Conservation (phyloP, 2,329 filamentous ascomycete species). For the Teratosphaeriaceae sp. region DNA sequence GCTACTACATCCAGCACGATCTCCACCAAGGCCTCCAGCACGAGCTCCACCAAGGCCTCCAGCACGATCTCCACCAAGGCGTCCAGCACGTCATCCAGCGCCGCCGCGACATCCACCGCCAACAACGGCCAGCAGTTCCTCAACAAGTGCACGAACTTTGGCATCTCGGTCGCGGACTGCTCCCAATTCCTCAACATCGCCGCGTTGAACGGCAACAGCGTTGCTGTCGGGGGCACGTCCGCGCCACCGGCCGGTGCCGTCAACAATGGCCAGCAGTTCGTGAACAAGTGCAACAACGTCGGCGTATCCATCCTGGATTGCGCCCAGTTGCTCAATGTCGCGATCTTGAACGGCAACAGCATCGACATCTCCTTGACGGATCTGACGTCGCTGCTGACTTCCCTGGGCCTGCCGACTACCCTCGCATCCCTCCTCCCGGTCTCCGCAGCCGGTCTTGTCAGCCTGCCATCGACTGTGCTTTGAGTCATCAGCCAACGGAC, state of each 20-base stretch:
- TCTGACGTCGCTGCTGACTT: slow-evolving; percentile 2
- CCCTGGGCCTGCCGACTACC: slow-evolving; percentile 1
- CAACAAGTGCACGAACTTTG: slow-evolving; percentile 8
- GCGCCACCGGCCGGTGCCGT: slow-evolving; percentile 2
- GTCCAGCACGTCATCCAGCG: slow-evolving; percentile 1
- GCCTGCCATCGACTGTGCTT: not conserved
- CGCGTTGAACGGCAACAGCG: slow-evolving; percentile 9
- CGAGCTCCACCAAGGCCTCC: slow-evolving; percentile 3
- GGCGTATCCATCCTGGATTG: slow-evolving; percentile 12
- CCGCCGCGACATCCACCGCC: slow-evolving; percentile 2
- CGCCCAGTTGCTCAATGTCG: slow-evolving; percentile 9
- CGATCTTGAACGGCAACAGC: slow-evolving; percentile 7
- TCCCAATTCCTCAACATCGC: slow-evolving; percentile 11
- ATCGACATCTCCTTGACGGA: slow-evolving; percentile 6
- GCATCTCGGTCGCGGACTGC: slow-evolving; percentile 12
- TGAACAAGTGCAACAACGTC: slow-evolving; percentile 9
- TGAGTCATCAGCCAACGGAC: not conserved
- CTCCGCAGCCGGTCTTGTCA: not conserved
- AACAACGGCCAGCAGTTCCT: slow-evolving; percentile 10
- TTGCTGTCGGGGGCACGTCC: slow-evolving; percentile 4
- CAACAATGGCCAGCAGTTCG: slow-evolving; percentile 10
- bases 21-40: not conserved
- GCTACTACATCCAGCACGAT: not conserved
- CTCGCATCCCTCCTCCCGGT: not conserved
- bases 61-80: not conserved